Evolutionary conservation across 306 rosid genomes (phyloP), one percentile per base, ranked within the genome.

Genomic region (Abrus pulchellus): DNA sequence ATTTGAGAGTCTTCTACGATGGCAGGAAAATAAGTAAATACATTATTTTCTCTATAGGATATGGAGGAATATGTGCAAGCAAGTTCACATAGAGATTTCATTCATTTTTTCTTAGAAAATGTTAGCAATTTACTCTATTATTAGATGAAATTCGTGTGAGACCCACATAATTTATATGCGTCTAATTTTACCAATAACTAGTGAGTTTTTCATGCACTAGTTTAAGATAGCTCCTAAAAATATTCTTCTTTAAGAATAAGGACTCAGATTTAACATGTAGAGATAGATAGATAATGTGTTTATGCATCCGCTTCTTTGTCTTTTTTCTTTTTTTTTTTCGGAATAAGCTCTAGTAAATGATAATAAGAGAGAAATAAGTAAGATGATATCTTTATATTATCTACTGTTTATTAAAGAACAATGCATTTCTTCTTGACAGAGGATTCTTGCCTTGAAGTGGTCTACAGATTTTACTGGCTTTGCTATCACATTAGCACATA

Each of bases 391-490:
- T 49, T 72, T 79, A 30, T 62, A 40, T 32, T 28, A 28, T 7
- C 29, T 48, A 29, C 2, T 27, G 44, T 69, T 54, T 4, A 36
- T 68, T 43, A 28, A 78, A 69, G 77, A 60, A 14, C 38, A 45
- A 55, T 62, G 50, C 48, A 29, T 70, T 83, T 77, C 71, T 75
- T 77, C 45, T 74, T 85, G 77, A 83, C 93, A 95, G 99, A 84
- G 87, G 98, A 95, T 79, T 87, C 93, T 0, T 93, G 98, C 76
- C 88, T 93, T 81, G 97, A 95, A 86, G 92, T 93, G 82, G 99
- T 88, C 49, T 95, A 90, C 87, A 85, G 96, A 86, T 89, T 83
- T 89, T 95, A 93, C 75, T 95, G 99, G 99, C 96, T 95, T 63
- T 93, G 97, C 86, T 78, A 89, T 85, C 99, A 95, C 83, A 87